Percentiles rank a stretch among this genome's conserved stretches.
These are phyloP conservation scores for Gracilaria gracilis DNA, from an alignment of 23 red algal species.

Conservation along the genomic window DNA sequence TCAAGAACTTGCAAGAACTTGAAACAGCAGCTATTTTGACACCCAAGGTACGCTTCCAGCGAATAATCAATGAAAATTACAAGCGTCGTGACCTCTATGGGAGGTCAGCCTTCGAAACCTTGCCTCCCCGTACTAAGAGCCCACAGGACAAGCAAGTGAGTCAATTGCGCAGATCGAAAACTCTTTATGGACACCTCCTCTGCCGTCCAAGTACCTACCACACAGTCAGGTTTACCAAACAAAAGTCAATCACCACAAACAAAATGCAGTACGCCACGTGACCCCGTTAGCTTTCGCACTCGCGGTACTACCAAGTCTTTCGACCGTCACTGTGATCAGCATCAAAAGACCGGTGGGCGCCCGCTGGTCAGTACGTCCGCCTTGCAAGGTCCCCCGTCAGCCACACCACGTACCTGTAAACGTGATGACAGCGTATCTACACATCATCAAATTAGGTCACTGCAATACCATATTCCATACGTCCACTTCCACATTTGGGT, in stretches of 20 bases:
- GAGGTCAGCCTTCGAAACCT: constrained; percentile 6
- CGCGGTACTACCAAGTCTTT: constrained; percentile 19
- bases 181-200: neutral
- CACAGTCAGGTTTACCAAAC: neutral
- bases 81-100: neutral
- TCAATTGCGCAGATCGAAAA: constrained; percentile 4
- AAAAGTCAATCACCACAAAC: neutral
- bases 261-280: constrained; percentile 19
- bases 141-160: no score
- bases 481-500: no score
- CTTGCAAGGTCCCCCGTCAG: no score
- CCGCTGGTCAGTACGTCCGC: neutral
- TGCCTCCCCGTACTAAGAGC: neutral
- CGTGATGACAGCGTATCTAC: no score
- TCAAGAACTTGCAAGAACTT: constrained; percentile 9
- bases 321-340: constrained; percentile 8
- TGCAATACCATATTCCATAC: no score
- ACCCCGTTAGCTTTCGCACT: neutral
- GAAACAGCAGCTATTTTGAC: constrained; percentile 4
- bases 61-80: neutral
- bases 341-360: neutral
- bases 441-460: no score
- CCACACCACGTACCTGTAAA: no score
- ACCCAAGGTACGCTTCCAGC: constrained; percentile 6
- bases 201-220: neutral